A percentile compares a stretch with the other conserved stretches of the same genome.
phyloP scores from a whole-genome alignment of 306 rosid genomes.

The Ormosia emarginata region DNA sequence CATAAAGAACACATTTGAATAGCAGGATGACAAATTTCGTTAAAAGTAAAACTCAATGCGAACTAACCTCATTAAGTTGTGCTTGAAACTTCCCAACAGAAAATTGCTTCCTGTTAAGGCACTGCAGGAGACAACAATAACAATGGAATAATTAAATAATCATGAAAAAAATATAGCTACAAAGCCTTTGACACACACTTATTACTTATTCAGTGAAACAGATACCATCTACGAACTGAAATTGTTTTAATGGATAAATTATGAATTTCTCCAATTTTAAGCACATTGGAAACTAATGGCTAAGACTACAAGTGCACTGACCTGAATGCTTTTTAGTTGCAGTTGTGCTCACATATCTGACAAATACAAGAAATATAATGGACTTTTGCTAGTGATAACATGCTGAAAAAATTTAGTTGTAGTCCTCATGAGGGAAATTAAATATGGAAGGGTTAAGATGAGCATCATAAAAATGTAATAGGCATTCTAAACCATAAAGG shows the following conservation, averaged over 20 bases:
- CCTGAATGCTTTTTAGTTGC: neutral
- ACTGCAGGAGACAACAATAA: constrained; percentile 46
- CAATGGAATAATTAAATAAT: neutral
- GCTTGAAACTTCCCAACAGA: constrained; percentile 46
- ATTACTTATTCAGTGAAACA: neutral
- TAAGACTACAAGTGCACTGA: neutral
- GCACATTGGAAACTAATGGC: neutral
- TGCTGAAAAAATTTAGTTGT: neutral
- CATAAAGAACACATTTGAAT: neutral
- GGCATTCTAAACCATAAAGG: neutral
- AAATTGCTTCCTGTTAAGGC: constrained; percentile 45
- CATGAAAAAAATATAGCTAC: neutral
- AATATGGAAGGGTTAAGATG: neutral
- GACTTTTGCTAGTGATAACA: neutral
- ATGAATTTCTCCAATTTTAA: neutral
- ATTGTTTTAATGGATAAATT: neutral
- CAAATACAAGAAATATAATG: neutral
- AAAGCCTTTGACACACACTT: neutral
- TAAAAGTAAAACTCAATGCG: neutral
- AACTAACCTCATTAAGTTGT: constrained; percentile 35
- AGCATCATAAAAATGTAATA: neutral
- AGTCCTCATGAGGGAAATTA: neutral
- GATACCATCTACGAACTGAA: neutral
- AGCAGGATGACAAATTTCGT: neutral
- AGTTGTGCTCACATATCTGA: neutral